These are phyloP conservation scores for Rhodamnia argentea DNA, from an alignment of 345 rosid species.

Conservation along the genomic window DNA sequence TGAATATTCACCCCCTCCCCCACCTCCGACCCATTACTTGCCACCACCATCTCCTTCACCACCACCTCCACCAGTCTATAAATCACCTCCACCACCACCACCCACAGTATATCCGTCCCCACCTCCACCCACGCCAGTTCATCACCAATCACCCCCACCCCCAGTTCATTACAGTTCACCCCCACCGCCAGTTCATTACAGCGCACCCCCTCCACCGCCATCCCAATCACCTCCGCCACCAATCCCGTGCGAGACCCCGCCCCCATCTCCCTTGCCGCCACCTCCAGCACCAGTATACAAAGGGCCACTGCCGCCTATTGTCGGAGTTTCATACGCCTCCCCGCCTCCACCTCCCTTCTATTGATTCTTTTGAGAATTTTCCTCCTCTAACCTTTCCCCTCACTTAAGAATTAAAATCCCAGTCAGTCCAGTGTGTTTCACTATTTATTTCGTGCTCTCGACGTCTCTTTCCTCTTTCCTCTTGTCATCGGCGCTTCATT, in stretches of 20 bases:
- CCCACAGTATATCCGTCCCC: constrained; percentile 14
- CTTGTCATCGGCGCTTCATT: not conserved
- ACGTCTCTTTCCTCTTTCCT: constrained; percentile 4
- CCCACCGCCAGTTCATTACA: constrained; percentile 2
- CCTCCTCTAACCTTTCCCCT: constrained; percentile 25
- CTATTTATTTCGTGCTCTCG: not conserved
- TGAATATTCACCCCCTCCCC: constrained; percentile 40
- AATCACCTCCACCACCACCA: constrained; percentile 29
- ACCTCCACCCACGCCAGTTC: not conserved
- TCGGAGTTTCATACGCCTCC: constrained; percentile 83
- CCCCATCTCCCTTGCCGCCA: constrained; percentile 29
- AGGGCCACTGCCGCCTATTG: constrained; percentile 85
- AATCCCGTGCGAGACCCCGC: constrained; percentile 10
- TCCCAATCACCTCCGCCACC: constrained; percentile 31
- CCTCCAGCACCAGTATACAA: constrained; percentile 63
- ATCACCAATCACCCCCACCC: constrained; percentile 8
- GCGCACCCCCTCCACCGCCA: constrained; percentile 28
- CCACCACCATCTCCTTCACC: constrained; percentile 49
- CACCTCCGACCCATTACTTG: constrained; percentile 38
- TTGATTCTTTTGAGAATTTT: constrained; percentile 67
- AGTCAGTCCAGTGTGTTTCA: not conserved
- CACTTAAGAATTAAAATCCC: not conserved
- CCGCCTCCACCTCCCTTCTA: constrained; percentile 98
- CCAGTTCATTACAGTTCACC: constrained; percentile 30
- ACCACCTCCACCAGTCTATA: constrained; percentile 9